These are phyloP conservation scores for Cytospora piceicola DNA, from an alignment of 2,329 filamentous ascomycete genomes.

Conservation along the genomic window DNA sequence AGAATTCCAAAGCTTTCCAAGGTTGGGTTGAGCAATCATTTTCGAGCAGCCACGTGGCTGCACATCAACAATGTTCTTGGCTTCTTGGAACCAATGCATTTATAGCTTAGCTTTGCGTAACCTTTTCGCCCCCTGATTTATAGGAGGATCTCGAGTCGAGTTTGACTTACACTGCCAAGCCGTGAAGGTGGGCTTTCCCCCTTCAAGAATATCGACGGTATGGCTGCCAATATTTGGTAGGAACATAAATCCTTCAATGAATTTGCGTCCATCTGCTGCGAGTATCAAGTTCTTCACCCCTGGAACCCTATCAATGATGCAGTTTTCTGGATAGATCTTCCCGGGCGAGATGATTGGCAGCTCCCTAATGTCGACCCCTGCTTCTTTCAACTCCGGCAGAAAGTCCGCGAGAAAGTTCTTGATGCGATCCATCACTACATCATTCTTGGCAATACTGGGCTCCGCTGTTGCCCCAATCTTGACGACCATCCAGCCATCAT, in stretches of 20 bases:
- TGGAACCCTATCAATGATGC: neutral
- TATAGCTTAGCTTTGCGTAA: neutral
- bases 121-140: neutral
- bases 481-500: slow-evolving; percentile 36
- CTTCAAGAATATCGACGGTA: neutral
- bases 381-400: slow-evolving; percentile 24
- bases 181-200: neutral
- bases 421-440: slow-evolving; percentile 42
- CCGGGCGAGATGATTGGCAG: neutral
- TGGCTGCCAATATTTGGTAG: neutral
- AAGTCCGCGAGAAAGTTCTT: slow-evolving; percentile 33
- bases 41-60: neutral
- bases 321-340: neutral
- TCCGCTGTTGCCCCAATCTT: slow-evolving; percentile 39
- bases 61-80: neutral
- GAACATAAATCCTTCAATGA: neutral
- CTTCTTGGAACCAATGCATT: neutral
- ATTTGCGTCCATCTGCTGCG: neutral
- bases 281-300: neutral
- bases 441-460: slow-evolving; percentile 45
- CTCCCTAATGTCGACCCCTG: neutral
- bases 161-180: neutral
- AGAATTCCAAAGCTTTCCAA: neutral
- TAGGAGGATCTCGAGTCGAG: neutral
- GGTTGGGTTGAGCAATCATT: neutral